Evolutionary conservation across 169 alveolate species (phyloP).

Genomic region (Plasmodium fragile): DNA sequence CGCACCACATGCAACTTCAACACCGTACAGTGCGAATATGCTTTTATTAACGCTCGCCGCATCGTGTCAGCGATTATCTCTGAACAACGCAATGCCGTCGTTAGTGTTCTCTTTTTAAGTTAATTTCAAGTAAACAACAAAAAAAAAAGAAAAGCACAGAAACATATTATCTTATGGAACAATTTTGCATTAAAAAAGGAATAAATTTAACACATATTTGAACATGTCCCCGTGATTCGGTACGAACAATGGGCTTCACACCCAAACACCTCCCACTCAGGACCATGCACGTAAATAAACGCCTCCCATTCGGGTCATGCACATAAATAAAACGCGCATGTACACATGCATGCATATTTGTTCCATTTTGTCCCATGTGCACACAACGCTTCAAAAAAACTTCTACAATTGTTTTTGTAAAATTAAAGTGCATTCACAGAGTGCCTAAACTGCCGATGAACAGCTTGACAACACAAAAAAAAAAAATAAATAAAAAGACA

Average conservation of each 20-base stretch:
- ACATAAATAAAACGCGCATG: not conserved
- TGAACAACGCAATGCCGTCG: not conserved
- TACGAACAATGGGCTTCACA: not conserved
- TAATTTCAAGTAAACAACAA: not conserved
- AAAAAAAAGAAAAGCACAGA: not conserved
- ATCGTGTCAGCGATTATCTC: not conserved
- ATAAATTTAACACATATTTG: not conserved
- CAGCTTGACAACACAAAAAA: not conserved
- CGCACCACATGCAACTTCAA: not conserved
- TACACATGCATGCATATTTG: not conserved
- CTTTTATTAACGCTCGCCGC: not conserved
- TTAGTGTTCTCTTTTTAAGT: not conserved
- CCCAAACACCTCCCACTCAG: not conserved
- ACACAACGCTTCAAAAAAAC: not conserved
- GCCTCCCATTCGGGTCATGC: not conserved
- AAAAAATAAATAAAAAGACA: not conserved
- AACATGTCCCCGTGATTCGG: not conserved
- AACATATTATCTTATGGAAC: not conserved
- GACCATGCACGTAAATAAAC: not conserved
- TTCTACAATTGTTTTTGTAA: not conserved
- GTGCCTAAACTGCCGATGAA: not conserved
- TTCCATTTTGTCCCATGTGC: not conserved
- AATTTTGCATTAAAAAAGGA: not conserved
- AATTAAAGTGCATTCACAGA: not conserved
- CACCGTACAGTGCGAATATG: not conserved